Conservation (phyloP, 495 filamentous ascomycete species). For the Corynascus novoguineensis region DNA sequence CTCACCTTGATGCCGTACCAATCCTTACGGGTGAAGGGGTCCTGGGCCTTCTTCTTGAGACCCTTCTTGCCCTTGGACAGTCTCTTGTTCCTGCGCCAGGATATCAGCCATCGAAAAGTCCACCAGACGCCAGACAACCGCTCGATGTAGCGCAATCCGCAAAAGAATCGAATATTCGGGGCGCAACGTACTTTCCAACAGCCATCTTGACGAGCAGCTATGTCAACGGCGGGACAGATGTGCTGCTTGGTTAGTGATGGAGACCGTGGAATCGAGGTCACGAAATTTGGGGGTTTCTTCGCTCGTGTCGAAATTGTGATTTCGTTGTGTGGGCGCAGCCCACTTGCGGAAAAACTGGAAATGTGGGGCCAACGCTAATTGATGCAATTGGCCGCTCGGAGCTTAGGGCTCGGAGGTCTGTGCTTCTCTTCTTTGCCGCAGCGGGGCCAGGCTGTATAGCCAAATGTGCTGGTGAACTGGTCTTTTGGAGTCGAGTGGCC, state of each 20-base stretch:
- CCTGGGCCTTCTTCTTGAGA: constrained; percentile 97
- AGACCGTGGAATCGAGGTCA: constrained; percentile 32
- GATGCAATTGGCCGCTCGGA: constrained; percentile 26
- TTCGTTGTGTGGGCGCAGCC: constrained; percentile 34
- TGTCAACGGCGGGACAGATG: constrained; percentile 25
- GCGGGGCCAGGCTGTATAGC: neutral
- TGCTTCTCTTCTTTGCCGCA: constrained; percentile 1
- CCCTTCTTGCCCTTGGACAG: constrained; percentile 99
- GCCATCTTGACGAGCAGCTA: constrained; percentile 68
- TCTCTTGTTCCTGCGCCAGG: constrained; percentile 87
- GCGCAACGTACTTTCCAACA: constrained; percentile 75
- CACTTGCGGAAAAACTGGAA: constrained; percentile 28
- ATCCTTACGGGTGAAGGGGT: constrained; percentile 97
- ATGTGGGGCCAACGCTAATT: constrained; percentile 22
- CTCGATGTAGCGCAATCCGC: constrained; percentile 13
- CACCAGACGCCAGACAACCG: constrained; percentile 2
- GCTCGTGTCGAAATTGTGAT: constrained; percentile 31
- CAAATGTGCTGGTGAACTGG: no score
- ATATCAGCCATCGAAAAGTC: constrained; percentile 38
- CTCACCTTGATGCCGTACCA: constrained; percentile 96
- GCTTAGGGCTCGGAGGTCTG: constrained; percentile 30
- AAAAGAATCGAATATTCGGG: constrained; percentile 19
- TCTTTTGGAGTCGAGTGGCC: neutral
- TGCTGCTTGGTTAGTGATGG: constrained; percentile 35
- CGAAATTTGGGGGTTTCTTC: constrained; percentile 33